Percentiles rank a stretch among this genome's conserved stretches.
Conservation (phyloP, 2,329 filamentous ascomycete species). For the Hawksworthiomyces lignivorus region DNA sequence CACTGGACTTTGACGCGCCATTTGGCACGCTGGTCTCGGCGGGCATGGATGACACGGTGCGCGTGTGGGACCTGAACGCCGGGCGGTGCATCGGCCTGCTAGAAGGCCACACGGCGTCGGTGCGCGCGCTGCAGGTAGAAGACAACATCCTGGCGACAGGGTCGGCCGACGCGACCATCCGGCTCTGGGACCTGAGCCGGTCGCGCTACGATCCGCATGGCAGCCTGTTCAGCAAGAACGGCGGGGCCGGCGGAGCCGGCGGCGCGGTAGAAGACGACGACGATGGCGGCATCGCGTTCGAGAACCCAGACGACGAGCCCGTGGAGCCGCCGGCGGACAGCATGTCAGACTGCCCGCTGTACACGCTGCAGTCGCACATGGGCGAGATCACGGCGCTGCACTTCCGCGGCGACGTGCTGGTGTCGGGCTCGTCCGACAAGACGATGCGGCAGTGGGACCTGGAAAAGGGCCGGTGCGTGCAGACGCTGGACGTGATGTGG, state of each 20-base stretch:
- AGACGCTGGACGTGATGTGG: constrained; percentile 97
- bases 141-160: constrained; percentile 94
- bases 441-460: constrained; percentile 97
- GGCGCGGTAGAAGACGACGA: constrained; percentile 49
- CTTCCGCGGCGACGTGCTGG: constrained; percentile 80
- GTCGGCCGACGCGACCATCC: constrained; percentile 88
- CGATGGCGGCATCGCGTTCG: constrained; percentile 64
- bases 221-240: constrained; percentile 47
- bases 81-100: constrained; percentile 86
- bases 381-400: constrained; percentile 92
- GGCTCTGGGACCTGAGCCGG: constrained; percentile 88
- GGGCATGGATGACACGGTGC: constrained; percentile 84
- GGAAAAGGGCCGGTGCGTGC: constrained; percentile 92
- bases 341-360: constrained; percentile 85
- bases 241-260: constrained; percentile 53
- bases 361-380: constrained; percentile 80
- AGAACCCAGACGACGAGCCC: constrained; percentile 58
- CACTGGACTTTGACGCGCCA: constrained; percentile 92
- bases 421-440: constrained; percentile 95
- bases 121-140: constrained; percentile 85
- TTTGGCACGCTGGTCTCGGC: constrained; percentile 93
- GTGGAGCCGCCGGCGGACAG: constrained; percentile 68
- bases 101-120: constrained; percentile 91
- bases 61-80: constrained; percentile 93
- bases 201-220: constrained; percentile 72